phyloP scores from a whole-genome alignment of 495 filamentous ascomycete genomes.

The Entonaema liquescens region DNA sequence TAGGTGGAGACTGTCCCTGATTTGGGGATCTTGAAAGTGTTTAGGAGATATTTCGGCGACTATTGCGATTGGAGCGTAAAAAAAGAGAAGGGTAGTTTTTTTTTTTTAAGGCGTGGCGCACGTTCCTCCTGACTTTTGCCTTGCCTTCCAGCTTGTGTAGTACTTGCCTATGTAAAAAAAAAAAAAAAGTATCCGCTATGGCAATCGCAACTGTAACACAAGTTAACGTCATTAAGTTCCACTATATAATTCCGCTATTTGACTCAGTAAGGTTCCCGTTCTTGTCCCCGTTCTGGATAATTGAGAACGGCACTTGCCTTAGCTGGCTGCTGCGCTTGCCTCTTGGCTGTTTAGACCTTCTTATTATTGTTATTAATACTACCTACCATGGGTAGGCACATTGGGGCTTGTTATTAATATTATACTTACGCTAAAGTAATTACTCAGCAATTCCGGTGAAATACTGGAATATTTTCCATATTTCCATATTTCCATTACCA shows the following conservation, averaged over 20 bases:
- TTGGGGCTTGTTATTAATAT: background rate
- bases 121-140: too few species aligned
- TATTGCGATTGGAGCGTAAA: conserved; percentile 13
- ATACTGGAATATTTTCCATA: background rate
- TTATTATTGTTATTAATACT: too few species aligned
- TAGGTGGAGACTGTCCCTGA: background rate
- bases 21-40: background rate
- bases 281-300: background rate
- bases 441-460: background rate
- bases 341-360: too few species aligned
- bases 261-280: background rate
- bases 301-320: background rate
- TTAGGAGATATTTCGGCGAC: conserved; percentile 25
- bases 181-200: background rate
- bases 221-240: background rate
- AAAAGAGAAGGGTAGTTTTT: too few species aligned
- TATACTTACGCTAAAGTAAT: background rate
- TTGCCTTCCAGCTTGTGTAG: background rate
- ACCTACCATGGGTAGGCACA: background rate
- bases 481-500: background rate
- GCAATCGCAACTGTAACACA: background rate
- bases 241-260: background rate
- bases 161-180: background rate
- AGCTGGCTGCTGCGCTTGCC: too few species aligned
- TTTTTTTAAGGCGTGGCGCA: background rate